Conservation (phyloP, 2,329 filamentous ascomycete genomes). For the Periconia sp. region DNA sequence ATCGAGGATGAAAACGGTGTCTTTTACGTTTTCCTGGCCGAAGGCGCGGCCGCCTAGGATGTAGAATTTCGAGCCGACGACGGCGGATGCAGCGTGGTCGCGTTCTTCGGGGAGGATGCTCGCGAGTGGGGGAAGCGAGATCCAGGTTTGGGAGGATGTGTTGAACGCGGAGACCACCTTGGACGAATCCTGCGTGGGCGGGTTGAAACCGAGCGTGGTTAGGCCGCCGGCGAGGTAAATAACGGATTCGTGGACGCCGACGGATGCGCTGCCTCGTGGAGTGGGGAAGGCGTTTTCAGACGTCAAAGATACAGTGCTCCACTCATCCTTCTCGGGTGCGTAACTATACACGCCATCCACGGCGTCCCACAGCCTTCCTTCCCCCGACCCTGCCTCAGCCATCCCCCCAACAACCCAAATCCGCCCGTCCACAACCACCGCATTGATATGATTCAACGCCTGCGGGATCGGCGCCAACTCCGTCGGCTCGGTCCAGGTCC, state of each 20-base stretch:
- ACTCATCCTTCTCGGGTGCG: conserved; percentile 11
- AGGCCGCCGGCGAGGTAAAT: conserved; percentile 28
- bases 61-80: conserved; percentile 24
- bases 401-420: conserved; percentile 30
- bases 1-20: conserved; percentile 27
- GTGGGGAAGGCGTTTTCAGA: conserved; percentile 12
- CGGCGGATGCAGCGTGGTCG: conserved; percentile 27
- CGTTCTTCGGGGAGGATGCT: conserved; percentile 19
- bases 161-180: conserved; percentile 21
- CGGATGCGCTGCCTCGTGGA: conserved; percentile 20
- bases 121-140: conserved; percentile 7
- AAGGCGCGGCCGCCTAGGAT: conserved; percentile 24
- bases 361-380: conserved; percentile 11
- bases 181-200: conserved; percentile 8
- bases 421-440: conserved; percentile 18
- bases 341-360: conserved; percentile 17
- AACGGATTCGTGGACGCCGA: conserved; percentile 17
- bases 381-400: conserved; percentile 3
- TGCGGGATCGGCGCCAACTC: conserved; percentile 15
- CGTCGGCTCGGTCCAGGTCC: conserved; percentile 15
- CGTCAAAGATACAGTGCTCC: too few species aligned
- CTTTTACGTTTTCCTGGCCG: conserved; percentile 16
- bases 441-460: conserved; percentile 29
- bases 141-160: conserved; percentile 12
- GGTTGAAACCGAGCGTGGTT: conserved; percentile 6